Base-by-base conservation (phyloP, 2,329 filamentous ascomycete species). In the Aspergillus flavus region DNA sequence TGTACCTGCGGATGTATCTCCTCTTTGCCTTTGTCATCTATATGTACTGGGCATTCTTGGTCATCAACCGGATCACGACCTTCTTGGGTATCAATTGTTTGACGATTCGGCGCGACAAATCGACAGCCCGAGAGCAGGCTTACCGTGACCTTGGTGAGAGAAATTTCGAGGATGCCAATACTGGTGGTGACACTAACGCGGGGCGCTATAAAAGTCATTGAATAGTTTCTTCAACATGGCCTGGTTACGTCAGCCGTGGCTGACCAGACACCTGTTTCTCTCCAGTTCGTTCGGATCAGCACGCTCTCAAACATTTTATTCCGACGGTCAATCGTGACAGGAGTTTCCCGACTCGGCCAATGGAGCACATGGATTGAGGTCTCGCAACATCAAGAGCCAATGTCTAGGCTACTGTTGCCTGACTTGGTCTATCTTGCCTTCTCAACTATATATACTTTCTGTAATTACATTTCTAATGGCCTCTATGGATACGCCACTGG, bases 61-160 rank as follows among this genome's bases (percentile, higher is more conserved):
- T 98, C 55, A 93, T 97, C 72, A 91, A 89, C 66, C 91, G 91
- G 75, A 98, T 99, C 72, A 98, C 95, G 81, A 85, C 89, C 60
- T 98, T 91, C 79, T 82, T 99, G 28, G 93, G 92, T 66, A 99
- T 99, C 83, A 95, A 94, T 74, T 97, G 94, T 73, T 81, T 99
- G 68, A 98, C 94, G 0, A 97, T 99, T 64, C 82, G 80, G 57
- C 68, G 75, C 55, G 75, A 79, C 61, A 72, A 69, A 48, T 69
- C 71, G 19, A 65, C 62, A 9, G 75, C 75, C 48, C 72, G 76
- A 32, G 78, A 79, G 48, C 67, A 72, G 50, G 75, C 70, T 11
- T 79, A 76, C 63, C 76, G 74, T 58, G 71, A 73, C 30, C 72
- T 78, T 50, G 76, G 74, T 57, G 74, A 77, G 56, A 68, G 46